These are phyloP conservation scores for Ganoderma resinaceum DNA, from an alignment of 1,284 basidiomycete species.

Conservation along the genomic window DNA sequence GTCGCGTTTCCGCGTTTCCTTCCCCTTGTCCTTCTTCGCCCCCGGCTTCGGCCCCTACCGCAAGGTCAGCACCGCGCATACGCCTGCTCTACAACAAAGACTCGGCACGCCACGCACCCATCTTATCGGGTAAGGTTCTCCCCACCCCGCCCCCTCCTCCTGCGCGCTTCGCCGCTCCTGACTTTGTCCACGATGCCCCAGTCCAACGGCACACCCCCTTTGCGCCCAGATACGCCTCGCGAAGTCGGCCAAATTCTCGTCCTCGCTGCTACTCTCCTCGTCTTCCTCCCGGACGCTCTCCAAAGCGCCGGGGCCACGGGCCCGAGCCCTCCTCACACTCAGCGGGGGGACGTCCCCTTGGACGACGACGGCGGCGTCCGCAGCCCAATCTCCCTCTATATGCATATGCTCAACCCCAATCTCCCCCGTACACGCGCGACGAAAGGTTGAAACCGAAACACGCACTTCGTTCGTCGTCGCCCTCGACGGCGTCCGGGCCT, in stretches of 20 bases:
- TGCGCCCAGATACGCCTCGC: background rate
- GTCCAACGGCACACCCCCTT: background rate
- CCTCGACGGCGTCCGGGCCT: background rate
- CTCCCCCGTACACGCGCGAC: background rate
- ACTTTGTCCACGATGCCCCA: background rate
- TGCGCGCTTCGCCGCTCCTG: background rate
- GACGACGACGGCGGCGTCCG: slow-evolving; percentile 10
- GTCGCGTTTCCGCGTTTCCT: background rate
- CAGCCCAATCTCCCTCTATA: background rate
- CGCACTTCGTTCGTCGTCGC: background rate
- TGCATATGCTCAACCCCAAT: background rate
- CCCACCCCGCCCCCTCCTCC: background rate
- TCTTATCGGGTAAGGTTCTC: background rate
- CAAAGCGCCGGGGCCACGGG: background rate
- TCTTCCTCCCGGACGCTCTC: background rate
- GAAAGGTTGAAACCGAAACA: background rate
- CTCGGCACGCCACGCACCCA: background rate
- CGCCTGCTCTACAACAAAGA: background rate
- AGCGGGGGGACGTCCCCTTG: background rate
- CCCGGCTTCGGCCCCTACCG: background rate
- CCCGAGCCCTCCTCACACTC: background rate
- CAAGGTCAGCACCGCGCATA: slow-evolving; percentile 1
- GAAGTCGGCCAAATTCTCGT: slow-evolving; percentile 2
- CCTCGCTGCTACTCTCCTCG: background rate
- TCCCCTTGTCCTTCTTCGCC: background rate